Conservation (phyloP, 148 eudicot genomes). For the Rhododendron griersonianum region DNA sequence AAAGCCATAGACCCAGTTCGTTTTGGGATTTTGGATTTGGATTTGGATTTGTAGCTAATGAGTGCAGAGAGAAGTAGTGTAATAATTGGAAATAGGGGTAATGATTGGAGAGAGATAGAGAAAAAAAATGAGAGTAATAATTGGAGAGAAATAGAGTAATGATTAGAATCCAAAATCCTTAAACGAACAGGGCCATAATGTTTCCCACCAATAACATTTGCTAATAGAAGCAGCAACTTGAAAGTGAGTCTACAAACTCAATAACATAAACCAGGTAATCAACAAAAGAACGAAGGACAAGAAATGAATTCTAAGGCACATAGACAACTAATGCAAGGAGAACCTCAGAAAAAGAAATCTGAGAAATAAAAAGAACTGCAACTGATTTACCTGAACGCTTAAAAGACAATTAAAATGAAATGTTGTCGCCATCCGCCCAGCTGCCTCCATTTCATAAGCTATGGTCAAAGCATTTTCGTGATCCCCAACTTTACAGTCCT, state of each 20-base stretch:
- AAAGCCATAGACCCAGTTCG: too few species aligned
- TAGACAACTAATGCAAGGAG: neutral
- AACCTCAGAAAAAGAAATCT: neutral
- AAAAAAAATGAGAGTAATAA: too few species aligned
- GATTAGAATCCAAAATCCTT: too few species aligned
- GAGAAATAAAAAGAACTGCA: slow-evolving; percentile 5
- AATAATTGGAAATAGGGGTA: too few species aligned
- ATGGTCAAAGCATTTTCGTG: slow-evolving; percentile 91
- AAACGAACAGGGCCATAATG: neutral
- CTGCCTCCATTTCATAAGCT: slow-evolving; percentile 97
- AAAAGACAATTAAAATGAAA: slow-evolving; percentile 95
- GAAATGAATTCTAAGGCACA: neutral
- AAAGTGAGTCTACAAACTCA: neutral
- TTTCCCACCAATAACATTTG: neutral
- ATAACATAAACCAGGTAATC: neutral
- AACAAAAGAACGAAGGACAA: neutral
- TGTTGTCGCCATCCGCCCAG: slow-evolving; percentile 95
- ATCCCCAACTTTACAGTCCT: slow-evolving; percentile 92
- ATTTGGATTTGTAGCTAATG: too few species aligned
- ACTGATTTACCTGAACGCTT: slow-evolving; percentile 75
- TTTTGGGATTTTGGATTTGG: too few species aligned
- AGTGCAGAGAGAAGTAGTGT: too few species aligned
- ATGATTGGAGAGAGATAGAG: too few species aligned
- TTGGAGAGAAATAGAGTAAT: too few species aligned
- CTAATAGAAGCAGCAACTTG: neutral